Conservation (phyloP, 1,284 basidiomycete species). For the Austroboletus novae-zelandiae region DNA sequence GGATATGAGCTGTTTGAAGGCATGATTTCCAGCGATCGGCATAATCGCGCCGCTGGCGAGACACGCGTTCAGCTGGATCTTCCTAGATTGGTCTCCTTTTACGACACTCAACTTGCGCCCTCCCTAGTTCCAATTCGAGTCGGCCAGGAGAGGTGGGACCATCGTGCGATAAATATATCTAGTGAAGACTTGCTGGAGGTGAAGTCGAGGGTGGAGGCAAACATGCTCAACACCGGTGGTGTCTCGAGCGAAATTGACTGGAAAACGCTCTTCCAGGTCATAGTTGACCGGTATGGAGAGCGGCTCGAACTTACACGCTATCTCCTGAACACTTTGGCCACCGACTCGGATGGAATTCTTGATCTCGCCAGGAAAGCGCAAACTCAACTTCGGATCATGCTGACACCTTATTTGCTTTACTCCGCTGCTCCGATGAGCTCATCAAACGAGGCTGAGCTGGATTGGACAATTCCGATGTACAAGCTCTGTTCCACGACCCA, state of each 20-base stretch:
- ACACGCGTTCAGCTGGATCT: conserved; percentile 35
- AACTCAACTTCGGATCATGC: conserved; percentile 21
- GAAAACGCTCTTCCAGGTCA: conserved; percentile 30
- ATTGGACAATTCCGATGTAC: conserved; percentile 30
- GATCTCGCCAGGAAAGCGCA: conserved; percentile 17
- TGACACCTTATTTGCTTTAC: conserved; percentile 24
- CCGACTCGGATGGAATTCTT: conserved; percentile 7
- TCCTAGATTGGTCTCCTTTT: conserved; percentile 33
- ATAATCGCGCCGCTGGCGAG: conserved; percentile 35
- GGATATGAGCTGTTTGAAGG: conserved; percentile 9
- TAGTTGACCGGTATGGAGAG: conserved; percentile 9
- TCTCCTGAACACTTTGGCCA: conserved; percentile 32
- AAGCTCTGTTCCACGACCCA: conserved; percentile 37
- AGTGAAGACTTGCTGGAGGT: conserved; percentile 15
- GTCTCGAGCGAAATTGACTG: conserved; percentile 42
- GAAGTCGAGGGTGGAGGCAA: conserved; percentile 23
- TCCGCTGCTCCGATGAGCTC: conserved; percentile 1
- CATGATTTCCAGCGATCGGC: conserved; percentile 27
- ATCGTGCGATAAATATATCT: conserved; percentile 32
- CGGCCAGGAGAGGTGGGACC: conserved; percentile 27
- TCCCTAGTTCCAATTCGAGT: conserved; percentile 28
- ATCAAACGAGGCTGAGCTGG: neutral
- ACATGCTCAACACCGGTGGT: conserved; percentile 13
- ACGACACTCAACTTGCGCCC: conserved; percentile 32
- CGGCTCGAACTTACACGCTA: conserved; percentile 41